Conservation (phyloP, 139 green algal species). For the Chlamydomonas eustigma region DNA sequence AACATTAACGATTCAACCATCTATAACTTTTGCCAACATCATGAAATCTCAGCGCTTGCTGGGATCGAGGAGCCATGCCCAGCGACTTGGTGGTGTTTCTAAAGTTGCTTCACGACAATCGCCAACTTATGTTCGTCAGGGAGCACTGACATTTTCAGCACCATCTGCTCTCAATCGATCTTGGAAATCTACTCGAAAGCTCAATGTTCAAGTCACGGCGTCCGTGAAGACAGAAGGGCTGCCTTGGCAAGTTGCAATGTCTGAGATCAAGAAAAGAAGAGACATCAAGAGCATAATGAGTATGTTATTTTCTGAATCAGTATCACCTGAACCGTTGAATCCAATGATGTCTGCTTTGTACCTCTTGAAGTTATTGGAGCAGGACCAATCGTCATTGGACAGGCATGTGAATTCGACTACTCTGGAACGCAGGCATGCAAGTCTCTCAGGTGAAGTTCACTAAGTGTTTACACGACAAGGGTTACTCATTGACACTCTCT, state of each 20-base stretch:
- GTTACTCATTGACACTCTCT: too few species aligned
- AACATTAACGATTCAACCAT: too few species aligned
- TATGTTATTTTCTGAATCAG: too few species aligned
- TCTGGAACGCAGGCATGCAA: conserved; percentile 99
- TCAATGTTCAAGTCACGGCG: background rate
- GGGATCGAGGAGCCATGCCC: too few species aligned
- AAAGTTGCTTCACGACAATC: too few species aligned
- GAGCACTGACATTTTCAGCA: too few species aligned
- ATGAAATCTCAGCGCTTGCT: too few species aligned
- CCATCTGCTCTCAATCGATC: background rate
- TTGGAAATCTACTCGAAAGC: background rate
- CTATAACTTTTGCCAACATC: too few species aligned
- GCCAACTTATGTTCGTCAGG: too few species aligned
- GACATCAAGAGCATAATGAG: conserved; percentile 69
- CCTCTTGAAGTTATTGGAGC: conserved; percentile 67
- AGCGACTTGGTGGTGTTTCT: too few species aligned
- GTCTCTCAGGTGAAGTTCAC: conserved; percentile 91
- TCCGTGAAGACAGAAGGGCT: conserved; percentile 13
- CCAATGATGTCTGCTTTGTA: too few species aligned
- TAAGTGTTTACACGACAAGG: background rate
- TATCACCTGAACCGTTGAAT: too few species aligned
- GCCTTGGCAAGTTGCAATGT: conserved; percentile 58
- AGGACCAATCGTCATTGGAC: conserved; percentile 98
- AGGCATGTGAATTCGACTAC: conserved; percentile 99
- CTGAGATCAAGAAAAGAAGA: conserved; percentile 58